Conservation (phyloP, 2,329 filamentous ascomycete species). For the Neurospora crassa region DNA sequence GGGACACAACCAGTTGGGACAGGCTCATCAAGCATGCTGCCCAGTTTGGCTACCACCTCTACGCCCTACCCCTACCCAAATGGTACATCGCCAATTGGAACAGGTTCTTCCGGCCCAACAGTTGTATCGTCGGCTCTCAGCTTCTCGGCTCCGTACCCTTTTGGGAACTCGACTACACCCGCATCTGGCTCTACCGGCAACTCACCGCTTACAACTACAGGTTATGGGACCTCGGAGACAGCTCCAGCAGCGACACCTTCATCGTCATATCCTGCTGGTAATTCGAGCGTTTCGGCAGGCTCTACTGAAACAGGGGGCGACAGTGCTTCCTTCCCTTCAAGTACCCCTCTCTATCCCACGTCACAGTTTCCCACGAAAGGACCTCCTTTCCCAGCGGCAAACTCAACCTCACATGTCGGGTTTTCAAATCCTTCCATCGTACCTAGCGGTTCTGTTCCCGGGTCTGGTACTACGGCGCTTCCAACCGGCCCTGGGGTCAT, state of each 20-base stretch:
- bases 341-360: neutral
- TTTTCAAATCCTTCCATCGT: slow-evolving; percentile 2
- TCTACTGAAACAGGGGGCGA: neutral
- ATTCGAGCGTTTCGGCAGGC: slow-evolving; percentile 2
- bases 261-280: slow-evolving; percentile 5
- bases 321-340: neutral
- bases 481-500: neutral
- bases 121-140: neutral
- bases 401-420: slow-evolving; percentile 2
- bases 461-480: neutral
- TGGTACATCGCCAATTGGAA: neutral
- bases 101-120: neutral
- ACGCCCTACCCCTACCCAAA: neutral
- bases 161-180: neutral
- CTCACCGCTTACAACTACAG: neutral
- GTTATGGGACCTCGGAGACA: neutral
- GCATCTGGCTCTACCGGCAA: neutral
- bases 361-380: slow-evolving; percentile 4
- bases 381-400: slow-evolving; percentile 6
- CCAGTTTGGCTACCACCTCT: neutral
- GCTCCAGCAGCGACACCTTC: neutral
- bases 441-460: neutral
- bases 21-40: neutral
- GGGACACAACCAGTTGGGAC: neutral
- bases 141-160: neutral